phyloP scores from a whole-genome alignment of 163 green algal genomes.

The Chloromonas sp. region DNA sequence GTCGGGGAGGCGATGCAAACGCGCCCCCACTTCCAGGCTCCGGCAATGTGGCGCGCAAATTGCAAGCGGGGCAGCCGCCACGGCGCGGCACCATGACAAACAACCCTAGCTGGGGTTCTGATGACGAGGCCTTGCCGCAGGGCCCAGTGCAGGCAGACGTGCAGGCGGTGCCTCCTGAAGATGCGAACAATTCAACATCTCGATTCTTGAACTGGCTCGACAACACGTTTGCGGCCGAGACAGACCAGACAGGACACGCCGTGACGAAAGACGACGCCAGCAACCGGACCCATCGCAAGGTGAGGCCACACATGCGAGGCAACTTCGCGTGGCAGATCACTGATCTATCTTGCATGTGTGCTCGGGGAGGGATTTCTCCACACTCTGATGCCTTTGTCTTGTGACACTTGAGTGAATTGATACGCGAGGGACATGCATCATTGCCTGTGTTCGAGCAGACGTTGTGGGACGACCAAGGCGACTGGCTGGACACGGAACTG shows the following conservation, averaged over 20 bases:
- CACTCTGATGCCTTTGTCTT: no score
- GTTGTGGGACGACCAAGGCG: slow-evolving; percentile 47
- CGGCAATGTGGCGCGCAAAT: neutral
- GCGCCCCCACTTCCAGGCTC: neutral
- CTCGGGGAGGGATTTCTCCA: no score
- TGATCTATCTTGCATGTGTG: no score
- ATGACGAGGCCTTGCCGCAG: neutral
- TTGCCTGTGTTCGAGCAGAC: neutral
- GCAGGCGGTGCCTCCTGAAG: neutral
- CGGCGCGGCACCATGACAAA: no score
- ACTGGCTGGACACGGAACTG: slow-evolving; percentile 49
- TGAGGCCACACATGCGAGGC: neutral
- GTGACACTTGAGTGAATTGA: no score
- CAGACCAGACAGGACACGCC: neutral
- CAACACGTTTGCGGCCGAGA: slow-evolving; percentile 40
- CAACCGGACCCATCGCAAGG: slow-evolving; percentile 4
- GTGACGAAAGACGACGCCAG: neutral
- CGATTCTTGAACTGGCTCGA: slow-evolving; percentile 55
- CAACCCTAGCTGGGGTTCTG: no score
- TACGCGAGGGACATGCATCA: no score
- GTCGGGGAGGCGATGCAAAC: neutral
- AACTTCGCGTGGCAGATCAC: no score
- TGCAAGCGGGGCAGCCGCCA: neutral
- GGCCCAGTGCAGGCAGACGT: neutral
- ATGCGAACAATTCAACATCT: slow-evolving; percentile 19